Evolutionary conservation across 108 stramenopile genomes (phyloP).

Genomic region (Discostella stelligeroides): DNA sequence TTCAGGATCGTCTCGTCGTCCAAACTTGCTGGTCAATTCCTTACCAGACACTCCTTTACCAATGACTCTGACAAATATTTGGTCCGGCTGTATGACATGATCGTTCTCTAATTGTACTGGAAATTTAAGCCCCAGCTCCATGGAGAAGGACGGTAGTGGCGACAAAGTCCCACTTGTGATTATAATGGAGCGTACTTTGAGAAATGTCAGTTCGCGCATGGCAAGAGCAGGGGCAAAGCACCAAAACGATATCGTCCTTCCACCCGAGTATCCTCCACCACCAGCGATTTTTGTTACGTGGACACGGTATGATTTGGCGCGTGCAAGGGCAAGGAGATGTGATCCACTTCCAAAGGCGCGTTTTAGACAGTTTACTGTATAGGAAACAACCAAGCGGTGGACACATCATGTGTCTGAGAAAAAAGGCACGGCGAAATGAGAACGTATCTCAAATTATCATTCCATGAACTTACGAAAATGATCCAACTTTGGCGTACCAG

Average conservation of each 20-base stretch:
- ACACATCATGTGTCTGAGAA: no score
- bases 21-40: conserved; percentile 82
- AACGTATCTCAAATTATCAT: neutral
- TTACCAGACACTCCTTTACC: conserved; percentile 83
- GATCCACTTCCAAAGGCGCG: conserved; percentile 75
- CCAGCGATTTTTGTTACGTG: conserved; percentile 57
- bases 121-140: conserved; percentile 92
- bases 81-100: conserved; percentile 91
- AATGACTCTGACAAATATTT: conserved; percentile 88
- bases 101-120: conserved; percentile 88
- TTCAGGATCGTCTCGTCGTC: conserved; percentile 78
- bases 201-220: conserved; percentile 84
- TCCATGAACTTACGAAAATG: conserved; percentile 52
- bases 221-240: conserved; percentile 97
- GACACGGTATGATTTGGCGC: conserved; percentile 81
- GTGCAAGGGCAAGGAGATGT: conserved; percentile 71
- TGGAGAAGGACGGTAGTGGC: conserved; percentile 89
- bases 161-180: conserved; percentile 96
- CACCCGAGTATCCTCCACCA: conserved; percentile 56
- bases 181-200: conserved; percentile 85
- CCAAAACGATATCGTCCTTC: conserved; percentile 92
- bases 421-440: neutral
- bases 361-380: conserved; percentile 65
- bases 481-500: conserved; percentile 71
- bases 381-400: no score